Evolutionary conservation across 495 filamentous ascomycete genomes (phyloP), one percentile per base, ranked within the genome.

Genomic region (Podospora anserina): DNA sequence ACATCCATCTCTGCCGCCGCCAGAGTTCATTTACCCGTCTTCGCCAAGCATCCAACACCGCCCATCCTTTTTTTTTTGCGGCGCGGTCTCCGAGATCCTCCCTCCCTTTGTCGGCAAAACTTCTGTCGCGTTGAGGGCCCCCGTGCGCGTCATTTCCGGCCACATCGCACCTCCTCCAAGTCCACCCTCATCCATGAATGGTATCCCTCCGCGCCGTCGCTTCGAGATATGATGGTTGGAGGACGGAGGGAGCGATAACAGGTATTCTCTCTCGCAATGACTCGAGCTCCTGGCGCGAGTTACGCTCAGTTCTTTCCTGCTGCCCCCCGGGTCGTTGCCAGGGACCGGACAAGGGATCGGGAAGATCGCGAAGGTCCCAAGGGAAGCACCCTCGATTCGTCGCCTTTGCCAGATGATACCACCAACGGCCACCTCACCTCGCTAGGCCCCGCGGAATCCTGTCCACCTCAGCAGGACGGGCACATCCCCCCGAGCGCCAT

Each of bases 251-350:
- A 75, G 79, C 78, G 81, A 78, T 81, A 80, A 80, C 75, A 74
- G 74, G 75, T 76, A 75, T 76, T 72, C 70, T 76, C 73, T 72
- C 70, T 78, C 78, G 83, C 80, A 77, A 92, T 92, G 91, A 91
- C 92, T 86, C 90, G 90, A 83, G 88, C 90, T 74, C 84, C 88
- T 65, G 83, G 79, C 73, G 90, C 91, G 83, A 88, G 91, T 77
- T 95, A 92, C 87, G 91, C 91, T 77, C 88, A 93, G 79, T 96
- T 93, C 84, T 97, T 96, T 78, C 92, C 94, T 68, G 87, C 90
- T 77, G 93, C 93, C 70, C 91, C 93, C 70, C 80, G 84, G 69
- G 83, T 79, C 57, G 82, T 49, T 49, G 39, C 84, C 63, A 83
- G 80, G 78, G 83, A 86, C 76, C 83, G 82, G 77, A 83, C 84